Evolutionary conservation across 176 grass and related monocot species (phyloP), one percentile per base, ranked within the genome.

Genomic region (Phyllostachys edulis): DNA sequence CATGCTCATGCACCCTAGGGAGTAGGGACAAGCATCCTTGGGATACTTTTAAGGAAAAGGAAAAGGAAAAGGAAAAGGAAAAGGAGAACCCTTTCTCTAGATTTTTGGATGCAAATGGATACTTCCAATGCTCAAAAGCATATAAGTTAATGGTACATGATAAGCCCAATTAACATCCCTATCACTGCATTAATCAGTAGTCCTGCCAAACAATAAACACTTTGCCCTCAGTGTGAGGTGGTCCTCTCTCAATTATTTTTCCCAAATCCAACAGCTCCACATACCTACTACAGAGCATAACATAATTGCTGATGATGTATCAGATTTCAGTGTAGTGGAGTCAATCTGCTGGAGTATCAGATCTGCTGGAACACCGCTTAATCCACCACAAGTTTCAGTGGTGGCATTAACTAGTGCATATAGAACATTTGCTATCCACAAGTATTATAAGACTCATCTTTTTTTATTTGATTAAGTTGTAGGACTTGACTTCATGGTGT

Each of bases 41-140:
- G 46, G 16, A 75, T 85, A 74, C 61, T 89, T 89, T 69, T 44
- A 68, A 75, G 76, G 68, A 79, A 75, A 84, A 66, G 38, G 4
- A 40, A 84, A 68, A 75, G 76, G 68, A 79, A 75, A 84, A 66
- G 38, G 4, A 40, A 84, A 84, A 66, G 38, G 4, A 40, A 84
- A 85, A 89, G 52, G 1, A 67, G 77, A 76, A n/a, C 8, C 60
- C 77, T 85, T 89, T 85, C 52, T 64, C 71, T 63, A 64, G 82
- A 89, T 85, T 81, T 89, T 69, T 76, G 38, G 82, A 89, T 77
- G 54, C 52, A 81, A 70, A 69, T 81, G 71, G 77, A 85, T 76
- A 80, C 88, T 85, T 85, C 63, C 82, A 85, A 81, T 75, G 70
- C 42, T 44, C 42, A 80, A 51, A 73, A 54, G 63, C 50, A 80